Evolutionary conservation across 2,329 filamentous ascomycete genomes (phyloP).

Genomic region (Ophiostoma ulmi): DNA sequence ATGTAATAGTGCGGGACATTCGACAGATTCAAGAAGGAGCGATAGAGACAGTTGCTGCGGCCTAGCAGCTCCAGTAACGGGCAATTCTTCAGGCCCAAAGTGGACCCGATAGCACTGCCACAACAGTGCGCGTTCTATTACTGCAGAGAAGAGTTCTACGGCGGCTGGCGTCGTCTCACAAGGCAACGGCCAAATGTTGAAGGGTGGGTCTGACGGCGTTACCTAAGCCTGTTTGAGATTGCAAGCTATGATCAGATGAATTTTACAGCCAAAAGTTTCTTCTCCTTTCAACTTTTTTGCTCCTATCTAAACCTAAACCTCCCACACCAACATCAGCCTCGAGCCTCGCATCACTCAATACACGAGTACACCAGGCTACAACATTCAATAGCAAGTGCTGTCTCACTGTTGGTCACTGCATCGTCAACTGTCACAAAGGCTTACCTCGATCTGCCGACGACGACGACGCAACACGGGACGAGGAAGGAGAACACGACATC

Average conservation of each 20-base stretch:
- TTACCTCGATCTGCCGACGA: background rate
- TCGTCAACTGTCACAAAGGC: background rate
- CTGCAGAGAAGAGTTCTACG: slow-evolving; percentile 1
- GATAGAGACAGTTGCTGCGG: background rate
- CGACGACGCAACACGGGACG: background rate
- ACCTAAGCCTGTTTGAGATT: background rate
- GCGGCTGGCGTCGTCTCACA: background rate
- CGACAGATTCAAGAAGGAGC: background rate
- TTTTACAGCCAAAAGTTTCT: background rate
- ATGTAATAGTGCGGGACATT: slow-evolving; percentile 12
- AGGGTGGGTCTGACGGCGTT: background rate
- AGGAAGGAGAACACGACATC: background rate
- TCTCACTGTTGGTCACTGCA: background rate
- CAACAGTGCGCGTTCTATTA: slow-evolving; percentile 8
- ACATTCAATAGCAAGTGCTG: slow-evolving; percentile 3
- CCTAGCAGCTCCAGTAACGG: background rate
- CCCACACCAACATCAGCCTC: background rate
- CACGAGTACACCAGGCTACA: background rate
- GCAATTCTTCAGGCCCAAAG: background rate
- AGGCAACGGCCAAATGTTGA: slow-evolving; percentile 7
- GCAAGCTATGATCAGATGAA: background rate
- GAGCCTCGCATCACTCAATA: background rate
- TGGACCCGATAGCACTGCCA: slow-evolving; percentile 11
- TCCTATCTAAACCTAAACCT: background rate
- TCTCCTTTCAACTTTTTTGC: background rate